Base-by-base conservation (phyloP, 1,284 basidiomycete species). In the Salmacisia buchloeana region DNA sequence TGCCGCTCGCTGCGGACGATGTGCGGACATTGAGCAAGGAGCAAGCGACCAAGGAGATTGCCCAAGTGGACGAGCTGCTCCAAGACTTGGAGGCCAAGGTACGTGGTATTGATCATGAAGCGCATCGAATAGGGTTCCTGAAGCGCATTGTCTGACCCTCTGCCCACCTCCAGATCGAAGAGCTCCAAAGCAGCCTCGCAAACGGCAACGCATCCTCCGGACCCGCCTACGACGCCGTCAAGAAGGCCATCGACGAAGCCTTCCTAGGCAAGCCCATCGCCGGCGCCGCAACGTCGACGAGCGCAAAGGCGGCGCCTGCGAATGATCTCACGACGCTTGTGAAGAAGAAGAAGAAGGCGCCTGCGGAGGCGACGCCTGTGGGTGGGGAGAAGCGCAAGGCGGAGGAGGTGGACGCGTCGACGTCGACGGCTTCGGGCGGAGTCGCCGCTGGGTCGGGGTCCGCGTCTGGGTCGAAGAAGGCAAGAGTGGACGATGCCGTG, bases 121-220 rank as follows among this genome's bases (percentile, higher is more conserved):
- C n/a, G n/a, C n/a, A n/a, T n/a, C n/a, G n/a, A n/a, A n/a, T n/a
- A n/a, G n/a, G n/a, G n/a, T n/a, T n/a, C n/a, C n/a, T n/a, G n/a
- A n/a, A n/a, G n/a, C n/a, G n/a, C n/a, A n/a, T n/a, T n/a, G n/a
- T n/a, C n/a, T n/a, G n/a, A n/a, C n/a, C n/a, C n/a, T n/a, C n/a
- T n/a, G n/a, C n/a, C n/a, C n/a, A n/a, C 34, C 15, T 54, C 27
- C 49, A 54, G 49, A 54, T 54, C 27, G 49, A 54, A 54, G 49
- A 54, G 27, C 49, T 54, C 15, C 49, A 54, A 54, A 13, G 27
- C 2, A 33, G 27, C 15, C 27, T 54, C 3, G 29, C 9, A 18
- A 54, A 33, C 49, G 49, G 49, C 49, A n/a, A 18, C 15, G 29
- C 25, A 7, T 12, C 12, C 10, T 12, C 15, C 15, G 34, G 21